Conservation (phyloP, 75 land plant genomes). For the Selaginella tamariscina region DNA sequence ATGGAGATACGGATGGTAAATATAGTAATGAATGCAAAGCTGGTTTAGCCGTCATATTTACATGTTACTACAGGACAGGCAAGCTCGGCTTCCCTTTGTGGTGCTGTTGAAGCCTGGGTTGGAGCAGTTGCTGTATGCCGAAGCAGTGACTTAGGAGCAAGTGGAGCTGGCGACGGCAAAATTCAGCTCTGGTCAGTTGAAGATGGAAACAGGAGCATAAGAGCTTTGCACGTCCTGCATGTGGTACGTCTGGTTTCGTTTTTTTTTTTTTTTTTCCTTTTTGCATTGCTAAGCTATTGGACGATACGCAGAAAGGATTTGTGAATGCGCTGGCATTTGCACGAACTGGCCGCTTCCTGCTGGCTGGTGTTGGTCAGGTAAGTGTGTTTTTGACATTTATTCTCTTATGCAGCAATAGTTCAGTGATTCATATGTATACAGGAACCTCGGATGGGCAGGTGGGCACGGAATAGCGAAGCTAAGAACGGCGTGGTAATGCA, state of each 20-base stretch:
- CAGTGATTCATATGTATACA: constrained; percentile 19
- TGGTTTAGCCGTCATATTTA: constrained; percentile 23
- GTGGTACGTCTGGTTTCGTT: constrained; percentile 38
- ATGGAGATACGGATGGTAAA: not conserved
- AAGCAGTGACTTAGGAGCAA: constrained; percentile 92
- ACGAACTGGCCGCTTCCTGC: constrained; percentile 64
- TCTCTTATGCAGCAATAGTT: not conserved
- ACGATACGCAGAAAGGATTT: constrained; percentile 63
- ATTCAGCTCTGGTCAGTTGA: constrained; percentile 76
- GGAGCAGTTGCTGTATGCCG: constrained; percentile 74
- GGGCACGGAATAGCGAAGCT: constrained; percentile 59
- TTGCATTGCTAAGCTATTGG: not conserved
- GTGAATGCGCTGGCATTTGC: constrained; percentile 86
- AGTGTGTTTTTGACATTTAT: not conserved
- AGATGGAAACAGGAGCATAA: constrained; percentile 42
- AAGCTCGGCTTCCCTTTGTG: constrained; percentile 8
- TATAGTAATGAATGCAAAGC: constrained; percentile 2
- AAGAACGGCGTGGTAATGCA: constrained; percentile 73
- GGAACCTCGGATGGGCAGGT: constrained; percentile 94
- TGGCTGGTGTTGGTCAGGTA: constrained; percentile 97
- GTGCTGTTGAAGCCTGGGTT: constrained; percentile 73
- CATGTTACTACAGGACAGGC: too few species aligned
- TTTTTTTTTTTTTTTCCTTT: not conserved
- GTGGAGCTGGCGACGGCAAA: constrained; percentile 91
- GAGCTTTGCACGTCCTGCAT: constrained; percentile 43